Conservation (phyloP, 192 early-diverging fungal species). For the Rhizophagus prolifer region DNA sequence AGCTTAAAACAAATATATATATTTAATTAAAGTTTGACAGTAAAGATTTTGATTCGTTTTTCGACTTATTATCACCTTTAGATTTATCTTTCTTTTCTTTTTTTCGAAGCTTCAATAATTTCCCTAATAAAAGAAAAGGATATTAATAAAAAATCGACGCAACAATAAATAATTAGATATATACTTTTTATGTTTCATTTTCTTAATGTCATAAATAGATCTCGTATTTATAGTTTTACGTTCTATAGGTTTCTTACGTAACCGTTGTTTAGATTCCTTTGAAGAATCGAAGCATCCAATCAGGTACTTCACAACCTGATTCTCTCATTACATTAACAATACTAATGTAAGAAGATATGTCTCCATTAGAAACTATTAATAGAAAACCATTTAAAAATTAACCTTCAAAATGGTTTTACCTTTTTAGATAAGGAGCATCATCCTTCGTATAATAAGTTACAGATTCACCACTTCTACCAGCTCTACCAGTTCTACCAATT, state of each 20-base stretch:
- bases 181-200: slow-evolving; percentile 57
- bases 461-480: slow-evolving; percentile 85
- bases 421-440: slow-evolving; percentile 85
- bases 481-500: slow-evolving; percentile 98
- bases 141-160: background rate
- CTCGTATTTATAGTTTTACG: slow-evolving; percentile 69
- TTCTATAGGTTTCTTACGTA: slow-evolving; percentile 64
- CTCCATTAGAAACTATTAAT: background rate
- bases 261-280: slow-evolving; percentile 52
- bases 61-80: background rate
- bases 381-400: background rate
- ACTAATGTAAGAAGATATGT: slow-evolving; percentile 30
- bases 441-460: slow-evolving; percentile 95
- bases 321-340: slow-evolving; percentile 97
- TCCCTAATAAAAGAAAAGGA: slow-evolving; percentile 23
- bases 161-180: slow-evolving; percentile 23
- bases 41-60: background rate
- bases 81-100: background rate
- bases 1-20: too few relatives aligned
- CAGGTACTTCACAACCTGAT: slow-evolving; percentile 93
- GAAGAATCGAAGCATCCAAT: slow-evolving; percentile 94
- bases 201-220: slow-evolving; percentile 64
- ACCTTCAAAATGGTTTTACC: slow-evolving; percentile 33
- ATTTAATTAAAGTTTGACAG: background rate
- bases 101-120: slow-evolving; percentile 43